These are phyloP conservation scores for Salpingoeca rosetta DNA, from an alignment of 78 protist species.

Conservation along the genomic window DNA sequence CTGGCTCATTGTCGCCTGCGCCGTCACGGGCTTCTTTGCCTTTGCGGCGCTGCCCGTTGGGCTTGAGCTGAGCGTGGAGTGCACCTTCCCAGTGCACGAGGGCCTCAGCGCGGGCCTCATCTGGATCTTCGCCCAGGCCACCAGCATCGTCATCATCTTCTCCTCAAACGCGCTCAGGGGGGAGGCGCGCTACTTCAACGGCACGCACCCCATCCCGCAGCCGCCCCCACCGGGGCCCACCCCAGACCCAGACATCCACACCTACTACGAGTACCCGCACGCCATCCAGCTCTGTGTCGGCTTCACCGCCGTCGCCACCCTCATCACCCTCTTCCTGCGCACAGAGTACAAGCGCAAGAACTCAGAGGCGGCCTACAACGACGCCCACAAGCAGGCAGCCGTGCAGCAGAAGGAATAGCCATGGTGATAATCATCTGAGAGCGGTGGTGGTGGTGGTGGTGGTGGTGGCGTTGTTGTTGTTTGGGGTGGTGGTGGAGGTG, in stretches of 20 bases:
- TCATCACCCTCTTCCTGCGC: neutral
- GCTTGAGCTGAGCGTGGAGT: constrained; percentile 10
- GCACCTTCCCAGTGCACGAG: neutral
- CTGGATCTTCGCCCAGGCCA: neutral
- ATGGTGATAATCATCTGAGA: too few relatives aligned
- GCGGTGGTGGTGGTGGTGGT: too few relatives aligned
- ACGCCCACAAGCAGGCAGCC: too few relatives aligned
- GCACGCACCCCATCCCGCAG: too few relatives aligned
- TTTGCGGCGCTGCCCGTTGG: neutral
- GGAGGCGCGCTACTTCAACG: neutral
- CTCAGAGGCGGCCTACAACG: neutral
- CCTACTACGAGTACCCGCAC: neutral
- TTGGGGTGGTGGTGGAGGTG: too few relatives aligned
- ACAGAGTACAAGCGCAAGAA: neutral
- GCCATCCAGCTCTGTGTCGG: neutral
- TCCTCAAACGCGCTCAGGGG: neutral
- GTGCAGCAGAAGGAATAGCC: too few relatives aligned
- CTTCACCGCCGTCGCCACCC: neutral
- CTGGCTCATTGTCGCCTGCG: neutral
- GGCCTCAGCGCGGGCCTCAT: constrained; percentile 5
- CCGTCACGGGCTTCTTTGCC: neutral
- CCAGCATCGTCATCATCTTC: neutral
- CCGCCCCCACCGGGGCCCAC: too few relatives aligned
- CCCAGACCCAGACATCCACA: too few relatives aligned
- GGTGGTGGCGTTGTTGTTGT: too few relatives aligned